Conservation (phyloP, 2,329 filamentous ascomycete species). For the Dactylellina cionopaga region DNA sequence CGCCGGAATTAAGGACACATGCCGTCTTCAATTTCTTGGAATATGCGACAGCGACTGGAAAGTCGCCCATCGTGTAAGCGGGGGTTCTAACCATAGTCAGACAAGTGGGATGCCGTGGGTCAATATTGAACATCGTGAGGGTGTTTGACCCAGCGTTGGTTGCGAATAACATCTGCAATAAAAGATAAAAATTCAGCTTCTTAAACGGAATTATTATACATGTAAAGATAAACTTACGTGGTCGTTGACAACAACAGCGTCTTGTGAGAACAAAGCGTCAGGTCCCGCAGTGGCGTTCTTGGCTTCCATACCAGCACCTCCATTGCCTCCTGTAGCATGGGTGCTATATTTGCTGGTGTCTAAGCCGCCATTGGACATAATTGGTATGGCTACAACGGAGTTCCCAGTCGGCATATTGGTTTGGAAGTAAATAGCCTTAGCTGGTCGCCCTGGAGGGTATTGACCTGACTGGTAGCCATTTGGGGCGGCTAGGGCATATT, state of each 20-base stretch:
- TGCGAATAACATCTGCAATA: conserved; percentile 63
- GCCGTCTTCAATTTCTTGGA: conserved; percentile 61
- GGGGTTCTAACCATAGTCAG: conserved; percentile 64
- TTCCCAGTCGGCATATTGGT: conserved; percentile 66
- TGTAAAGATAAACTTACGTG: conserved; percentile 34
- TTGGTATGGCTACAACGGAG: conserved; percentile 65
- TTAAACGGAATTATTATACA: background rate
- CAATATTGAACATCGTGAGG: conserved; percentile 65
- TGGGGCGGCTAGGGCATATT: conserved; percentile 25
- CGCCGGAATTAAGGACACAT: conserved; percentile 65
- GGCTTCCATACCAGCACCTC: conserved; percentile 62
- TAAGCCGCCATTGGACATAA: conserved; percentile 65
- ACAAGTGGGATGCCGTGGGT: conserved; percentile 61
- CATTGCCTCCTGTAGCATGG: conserved; percentile 64
- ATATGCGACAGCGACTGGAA: conserved; percentile 66
- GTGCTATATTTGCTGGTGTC: conserved; percentile 61
- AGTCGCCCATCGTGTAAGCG: conserved; percentile 64
- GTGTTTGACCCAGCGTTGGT: conserved; percentile 68
- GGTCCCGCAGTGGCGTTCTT: conserved; percentile 62
- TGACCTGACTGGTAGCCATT: conserved; percentile 11
- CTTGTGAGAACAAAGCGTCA: conserved; percentile 67
- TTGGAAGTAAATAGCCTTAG: conserved; percentile 68
- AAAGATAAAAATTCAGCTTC: conserved; percentile 3
- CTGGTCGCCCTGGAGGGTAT: conserved; percentile 39
- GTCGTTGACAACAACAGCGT: conserved; percentile 52